Percentiles rank a stretch among this genome's conserved stretches.
Conservation (phyloP, 805 yeast genomes). For the Pichia gijzeniarum region DNA sequence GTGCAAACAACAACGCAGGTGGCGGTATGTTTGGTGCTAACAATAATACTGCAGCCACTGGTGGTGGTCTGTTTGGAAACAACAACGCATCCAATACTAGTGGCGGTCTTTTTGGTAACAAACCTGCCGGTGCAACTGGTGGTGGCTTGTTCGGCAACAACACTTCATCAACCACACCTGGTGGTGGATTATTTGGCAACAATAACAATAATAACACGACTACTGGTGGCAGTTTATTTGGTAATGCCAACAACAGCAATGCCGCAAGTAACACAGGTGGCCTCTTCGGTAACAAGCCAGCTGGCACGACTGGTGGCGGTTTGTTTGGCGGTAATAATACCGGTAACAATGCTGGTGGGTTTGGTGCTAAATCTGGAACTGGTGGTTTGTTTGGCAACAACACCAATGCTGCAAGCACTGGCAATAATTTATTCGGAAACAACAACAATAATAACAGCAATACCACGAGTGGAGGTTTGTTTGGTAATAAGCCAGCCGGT, state of each 20-base stretch:
- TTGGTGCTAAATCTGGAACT: conserved; percentile 31
- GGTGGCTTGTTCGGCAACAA: conserved; percentile 9
- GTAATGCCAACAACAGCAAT: conserved; percentile 29
- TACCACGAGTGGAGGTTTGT: conserved; percentile 18
- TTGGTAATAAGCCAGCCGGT: conserved; percentile 21
- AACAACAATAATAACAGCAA: conserved; percentile 18
- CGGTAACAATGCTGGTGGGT: conserved; percentile 9
- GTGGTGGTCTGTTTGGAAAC: conserved; percentile 25
- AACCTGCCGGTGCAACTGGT: conserved; percentile 2
- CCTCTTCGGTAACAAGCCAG: conserved; percentile 23
- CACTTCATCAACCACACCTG: conserved; percentile 14
- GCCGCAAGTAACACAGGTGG: conserved; percentile 14
- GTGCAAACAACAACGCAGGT: conserved; percentile 15
- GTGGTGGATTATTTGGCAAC: conserved; percentile 28
- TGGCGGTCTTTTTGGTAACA: conserved; percentile 25
- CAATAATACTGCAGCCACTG: conserved; percentile 12
- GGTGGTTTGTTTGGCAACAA: conserved; percentile 29
- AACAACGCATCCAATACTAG: conserved; percentile 6
- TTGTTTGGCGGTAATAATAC: conserved; percentile 19
- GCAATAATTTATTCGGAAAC: conserved; percentile 31
- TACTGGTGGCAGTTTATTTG: conserved; percentile 30
- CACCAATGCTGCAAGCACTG: conserved; percentile 12
- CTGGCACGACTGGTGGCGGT: conserved; percentile 12
- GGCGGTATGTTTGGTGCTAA: conserved; percentile 29
- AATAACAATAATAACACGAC: conserved; percentile 15